A percentile compares a stretch with the other conserved stretches of the same genome.
Evolutionary conservation across 2,329 filamentous ascomycete genomes (phyloP).

Genomic region (Colletotrichum zoysiae): DNA sequence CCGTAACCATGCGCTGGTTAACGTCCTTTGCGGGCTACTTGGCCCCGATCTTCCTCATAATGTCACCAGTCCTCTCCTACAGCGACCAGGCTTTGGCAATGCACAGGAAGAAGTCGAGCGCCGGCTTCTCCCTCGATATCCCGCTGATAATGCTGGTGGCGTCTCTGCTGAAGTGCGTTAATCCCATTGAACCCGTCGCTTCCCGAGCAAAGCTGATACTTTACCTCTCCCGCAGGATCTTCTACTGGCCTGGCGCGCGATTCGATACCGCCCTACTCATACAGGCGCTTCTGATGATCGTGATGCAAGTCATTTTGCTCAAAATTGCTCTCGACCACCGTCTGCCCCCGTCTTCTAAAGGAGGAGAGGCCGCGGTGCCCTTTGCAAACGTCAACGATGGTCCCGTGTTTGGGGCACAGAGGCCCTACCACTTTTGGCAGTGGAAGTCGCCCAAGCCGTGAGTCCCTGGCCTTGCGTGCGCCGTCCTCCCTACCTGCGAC

Average conservation of each 20-base stretch:
- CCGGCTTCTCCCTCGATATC: constrained; percentile 78
- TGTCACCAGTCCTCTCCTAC: constrained; percentile 75
- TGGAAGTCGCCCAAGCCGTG: constrained; percentile 79
- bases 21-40: constrained; percentile 63
- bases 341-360: constrained; percentile 69
- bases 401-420: constrained; percentile 55
- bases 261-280: constrained; percentile 74
- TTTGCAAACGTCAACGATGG: constrained; percentile 67
- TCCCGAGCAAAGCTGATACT: constrained; percentile 32
- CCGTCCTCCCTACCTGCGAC: not conserved
- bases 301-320: constrained; percentile 72
- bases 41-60: constrained; percentile 72
- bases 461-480: constrained; percentile 46
- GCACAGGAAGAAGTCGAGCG: constrained; percentile 72
- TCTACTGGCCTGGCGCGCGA: constrained; percentile 76
- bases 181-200: not conserved
- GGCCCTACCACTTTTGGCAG: constrained; percentile 86
- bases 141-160: constrained; percentile 80
- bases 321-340: constrained; percentile 78
- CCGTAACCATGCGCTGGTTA: constrained; percentile 35
- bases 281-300: constrained; percentile 75
- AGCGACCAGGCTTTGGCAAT: constrained; percentile 75
- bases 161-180: constrained; percentile 70
- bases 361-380: constrained; percentile 70
- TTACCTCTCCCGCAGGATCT: constrained; percentile 64